A percentile compares a stretch with the other conserved stretches of the same genome.
These are phyloP conservation scores for Myxozyma neglecta DNA, from an alignment of 805 yeast genomes.

Conservation along the genomic window DNA sequence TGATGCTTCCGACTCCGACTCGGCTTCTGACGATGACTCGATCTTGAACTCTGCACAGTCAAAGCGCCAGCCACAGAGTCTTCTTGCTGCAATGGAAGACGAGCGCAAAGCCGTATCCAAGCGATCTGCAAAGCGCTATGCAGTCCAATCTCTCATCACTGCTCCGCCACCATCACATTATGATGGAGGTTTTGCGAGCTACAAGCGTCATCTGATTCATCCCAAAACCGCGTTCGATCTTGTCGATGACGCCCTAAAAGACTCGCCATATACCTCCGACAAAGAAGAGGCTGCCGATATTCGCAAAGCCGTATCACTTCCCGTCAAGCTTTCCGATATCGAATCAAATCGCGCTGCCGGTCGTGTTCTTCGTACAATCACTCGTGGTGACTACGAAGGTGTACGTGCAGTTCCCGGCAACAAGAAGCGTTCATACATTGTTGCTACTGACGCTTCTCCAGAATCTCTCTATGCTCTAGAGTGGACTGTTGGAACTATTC, in stretches of 20 bases:
- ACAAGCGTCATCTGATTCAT: constrained; percentile 59
- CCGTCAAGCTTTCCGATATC: constrained; percentile 55
- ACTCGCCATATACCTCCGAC: constrained; percentile 66
- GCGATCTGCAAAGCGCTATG: constrained; percentile 20
- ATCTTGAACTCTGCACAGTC: not conserved
- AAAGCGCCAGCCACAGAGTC: constrained; percentile 30
- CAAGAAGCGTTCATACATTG: constrained; percentile 59
- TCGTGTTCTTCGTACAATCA: constrained; percentile 66
- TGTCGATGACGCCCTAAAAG: constrained; percentile 32
- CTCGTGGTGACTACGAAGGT: constrained; percentile 66
- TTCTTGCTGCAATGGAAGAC: constrained; percentile 37
- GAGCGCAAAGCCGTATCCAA: constrained; percentile 35
- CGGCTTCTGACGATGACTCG: constrained; percentile 24
- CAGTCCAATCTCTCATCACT: constrained; percentile 34
- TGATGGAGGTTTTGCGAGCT: constrained; percentile 53
- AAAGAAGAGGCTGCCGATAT: constrained; percentile 64
- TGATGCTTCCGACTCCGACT: constrained; percentile 32
- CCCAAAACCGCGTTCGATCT: constrained; percentile 50
- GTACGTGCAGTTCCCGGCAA: constrained; percentile 35
- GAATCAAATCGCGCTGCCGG: constrained; percentile 55
- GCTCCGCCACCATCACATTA: constrained; percentile 34
- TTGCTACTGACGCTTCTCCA: constrained; percentile 79
- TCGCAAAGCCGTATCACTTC: constrained; percentile 55
- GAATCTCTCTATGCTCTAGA: constrained; percentile 83
- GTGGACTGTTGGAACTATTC: constrained; percentile 83